A percentile compares a stretch with the other conserved stretches of the same genome.
Conservation (phyloP, 352 stramenopile species). For the Pythium periplocum region DNA sequence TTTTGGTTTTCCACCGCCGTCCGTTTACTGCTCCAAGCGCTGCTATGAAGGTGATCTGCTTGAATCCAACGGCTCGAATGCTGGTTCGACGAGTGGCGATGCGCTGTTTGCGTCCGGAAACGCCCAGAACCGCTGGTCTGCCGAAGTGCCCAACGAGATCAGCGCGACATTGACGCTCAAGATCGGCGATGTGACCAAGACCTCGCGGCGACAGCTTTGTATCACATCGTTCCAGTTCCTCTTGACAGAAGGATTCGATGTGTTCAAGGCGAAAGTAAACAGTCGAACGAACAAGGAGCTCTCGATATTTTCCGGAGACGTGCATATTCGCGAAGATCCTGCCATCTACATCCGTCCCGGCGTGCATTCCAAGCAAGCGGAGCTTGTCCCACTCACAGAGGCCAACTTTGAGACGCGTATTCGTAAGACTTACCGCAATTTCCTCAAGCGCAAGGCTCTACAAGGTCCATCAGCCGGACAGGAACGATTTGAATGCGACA, state of each 20-base stretch:
- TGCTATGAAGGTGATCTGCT: slow-evolving; percentile 31
- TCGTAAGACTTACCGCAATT: slow-evolving; percentile 70
- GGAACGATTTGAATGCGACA: slow-evolving; percentile 56
- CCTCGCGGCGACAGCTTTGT: slow-evolving; percentile 64
- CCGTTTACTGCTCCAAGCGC: slow-evolving; percentile 33
- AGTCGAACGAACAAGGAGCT: slow-evolving; percentile 47
- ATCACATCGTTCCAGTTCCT: slow-evolving; percentile 60
- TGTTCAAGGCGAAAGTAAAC: slow-evolving; percentile 68
- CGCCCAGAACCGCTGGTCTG: slow-evolving; percentile 13
- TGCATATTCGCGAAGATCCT: slow-evolving; percentile 50
- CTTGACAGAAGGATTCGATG: slow-evolving; percentile 65
- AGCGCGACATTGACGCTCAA: slow-evolving; percentile 66
- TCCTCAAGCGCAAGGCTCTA: slow-evolving; percentile 60
- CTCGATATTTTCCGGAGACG: slow-evolving; percentile 29
- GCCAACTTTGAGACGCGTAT: slow-evolving; percentile 69
- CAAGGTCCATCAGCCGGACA: slow-evolving; percentile 11
- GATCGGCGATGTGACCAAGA: slow-evolving; percentile 64
- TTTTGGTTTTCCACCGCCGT: slow-evolving; percentile 25
- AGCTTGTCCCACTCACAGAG: slow-evolving; percentile 59
- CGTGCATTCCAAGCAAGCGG: slow-evolving; percentile 76
- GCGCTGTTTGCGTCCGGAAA: background rate
- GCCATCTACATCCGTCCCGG: slow-evolving; percentile 76
- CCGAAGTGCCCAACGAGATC: slow-evolving; percentile 54
- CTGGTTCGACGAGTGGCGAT: background rate
- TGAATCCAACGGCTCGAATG: background rate